These are phyloP conservation scores for Cordyceps tenuipes DNA, from an alignment of 2,329 filamentous ascomycete genomes.

Conservation along the genomic window DNA sequence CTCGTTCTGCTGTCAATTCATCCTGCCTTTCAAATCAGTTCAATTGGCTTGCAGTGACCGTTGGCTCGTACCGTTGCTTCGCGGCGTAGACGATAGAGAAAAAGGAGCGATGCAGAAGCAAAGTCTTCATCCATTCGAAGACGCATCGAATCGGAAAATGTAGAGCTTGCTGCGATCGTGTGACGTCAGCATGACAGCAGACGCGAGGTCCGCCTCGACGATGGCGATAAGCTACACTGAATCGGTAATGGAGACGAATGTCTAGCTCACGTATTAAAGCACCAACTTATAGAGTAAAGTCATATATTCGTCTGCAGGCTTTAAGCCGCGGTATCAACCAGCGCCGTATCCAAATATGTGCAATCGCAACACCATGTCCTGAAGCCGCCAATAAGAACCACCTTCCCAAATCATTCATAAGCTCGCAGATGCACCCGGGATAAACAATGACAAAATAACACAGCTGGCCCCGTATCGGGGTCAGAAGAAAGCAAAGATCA, in stretches of 20 bases:
- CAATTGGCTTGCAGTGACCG: neutral
- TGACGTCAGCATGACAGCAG: conserved; percentile 11
- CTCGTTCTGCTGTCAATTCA: too few species aligned
- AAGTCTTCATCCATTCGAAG: neutral
- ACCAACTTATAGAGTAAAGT: neutral
- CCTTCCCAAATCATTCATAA: conserved; percentile 12
- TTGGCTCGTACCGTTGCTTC: neutral
- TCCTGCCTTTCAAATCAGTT: too few species aligned
- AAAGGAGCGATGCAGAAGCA: neutral
- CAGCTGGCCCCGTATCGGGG: conserved; percentile 9
- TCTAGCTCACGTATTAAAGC: too few species aligned
- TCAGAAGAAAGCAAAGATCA: conserved; percentile 7
- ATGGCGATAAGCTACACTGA: neutral
- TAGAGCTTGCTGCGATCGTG: neutral
- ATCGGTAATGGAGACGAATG: too few species aligned
- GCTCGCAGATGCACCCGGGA: conserved; percentile 21
- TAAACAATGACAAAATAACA: conserved; percentile 21
- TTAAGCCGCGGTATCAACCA: conserved; percentile 13
- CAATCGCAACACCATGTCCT: conserved; percentile 11
- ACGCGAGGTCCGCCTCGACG: neutral
- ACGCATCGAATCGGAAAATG: conserved; percentile 4
- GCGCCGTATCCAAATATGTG: conserved; percentile 11
- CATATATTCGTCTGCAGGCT: conserved; percentile 14
- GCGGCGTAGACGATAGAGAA: neutral
- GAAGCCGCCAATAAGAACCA: conserved; percentile 9